Percentiles rank a stretch among this genome's conserved stretches.
Evolutionary conservation across 1,139 yeast genomes (phyloP).

Genomic region (Yamadazyma jaroonii): DNA sequence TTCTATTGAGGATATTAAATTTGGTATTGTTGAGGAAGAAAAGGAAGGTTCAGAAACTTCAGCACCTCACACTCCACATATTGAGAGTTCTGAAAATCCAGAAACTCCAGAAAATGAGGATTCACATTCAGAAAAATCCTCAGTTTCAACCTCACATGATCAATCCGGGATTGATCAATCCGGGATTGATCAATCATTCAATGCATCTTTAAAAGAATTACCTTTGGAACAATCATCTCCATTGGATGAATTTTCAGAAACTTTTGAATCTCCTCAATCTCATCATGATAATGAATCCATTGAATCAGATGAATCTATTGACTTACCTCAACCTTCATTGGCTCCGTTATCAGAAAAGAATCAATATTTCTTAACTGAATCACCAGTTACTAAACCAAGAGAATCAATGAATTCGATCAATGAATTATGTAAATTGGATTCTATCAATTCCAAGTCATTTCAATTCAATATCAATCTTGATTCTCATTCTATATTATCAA

Average conservation of each 20-base stretch:
- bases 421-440: slow-evolving; percentile 13
- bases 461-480: slow-evolving; percentile 13
- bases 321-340: slow-evolving; percentile 1
- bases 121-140: too few species aligned
- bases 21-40: too few species aligned
- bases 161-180: too few species aligned
- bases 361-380: background rate
- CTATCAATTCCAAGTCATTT: slow-evolving; percentile 14
- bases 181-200: too few species aligned
- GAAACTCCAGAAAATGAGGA: background rate
- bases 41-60: background rate
- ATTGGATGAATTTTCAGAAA: background rate
- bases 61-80: background rate
- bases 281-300: background rate
- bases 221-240: too few species aligned
- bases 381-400: background rate
- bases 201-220: too few species aligned
- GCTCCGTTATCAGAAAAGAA: background rate
- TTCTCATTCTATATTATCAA: slow-evolving; percentile 1
- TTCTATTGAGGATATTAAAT: slow-evolving; percentile 5
- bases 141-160: too few species aligned
- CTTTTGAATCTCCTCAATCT: background rate
- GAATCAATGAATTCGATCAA: slow-evolving; percentile 7
- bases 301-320: background rate
- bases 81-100: too few species aligned